Base-by-base conservation (phyloP, 441 rosid genomes). In the Erodium moschatum region DNA sequence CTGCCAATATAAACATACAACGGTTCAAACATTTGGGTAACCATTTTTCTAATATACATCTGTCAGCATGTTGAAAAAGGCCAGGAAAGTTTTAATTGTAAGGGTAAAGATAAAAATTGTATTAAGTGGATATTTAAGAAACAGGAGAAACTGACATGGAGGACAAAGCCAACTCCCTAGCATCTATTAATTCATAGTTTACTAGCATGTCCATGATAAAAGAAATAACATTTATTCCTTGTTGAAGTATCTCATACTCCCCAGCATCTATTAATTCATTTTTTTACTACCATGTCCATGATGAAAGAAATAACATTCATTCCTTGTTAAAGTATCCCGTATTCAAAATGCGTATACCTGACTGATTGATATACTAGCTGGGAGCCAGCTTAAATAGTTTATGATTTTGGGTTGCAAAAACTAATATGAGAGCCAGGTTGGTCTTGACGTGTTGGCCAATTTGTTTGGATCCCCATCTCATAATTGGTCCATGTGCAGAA, bases 1-100 rank as follows among this genome's bases (percentile, higher is more conserved):
- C 99, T 91, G 79, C 15, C 75, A 78, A 72, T 31, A 67, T 27
- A 69, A 18, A 60, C 16, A 66, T 48, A 62, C n/a, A 42, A 19
- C 60, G 40, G 8, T 33, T 58, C 33, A 69, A 66, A 44, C 67
- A 31, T 21, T 38, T 15, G 29, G 19, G 15, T 33, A 58, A 69
- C 12, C 15, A 38, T 13, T 13, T 50, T n/a, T 50, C 56, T 50
- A 50, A 50, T n/a, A 50, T 46, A 44, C 6, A 13, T n/a, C 56
- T 50, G 1, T 50, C 18, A n/a, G 56, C 12, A 44, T 44, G 50
- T 44, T 44, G 4, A 44, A 9, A 44, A 44, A 9, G 4, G 52
- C 8, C 4, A 46, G 52, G 52, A 5, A 46, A 46, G 6, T 9
- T 46, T 46, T 46, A 46, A 46, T 4, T 46, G 52, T 12, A 46